Evolutionary conservation across 768 basidiomycete species (phyloP).

Genomic region (Cystobasidium tubakii): DNA sequence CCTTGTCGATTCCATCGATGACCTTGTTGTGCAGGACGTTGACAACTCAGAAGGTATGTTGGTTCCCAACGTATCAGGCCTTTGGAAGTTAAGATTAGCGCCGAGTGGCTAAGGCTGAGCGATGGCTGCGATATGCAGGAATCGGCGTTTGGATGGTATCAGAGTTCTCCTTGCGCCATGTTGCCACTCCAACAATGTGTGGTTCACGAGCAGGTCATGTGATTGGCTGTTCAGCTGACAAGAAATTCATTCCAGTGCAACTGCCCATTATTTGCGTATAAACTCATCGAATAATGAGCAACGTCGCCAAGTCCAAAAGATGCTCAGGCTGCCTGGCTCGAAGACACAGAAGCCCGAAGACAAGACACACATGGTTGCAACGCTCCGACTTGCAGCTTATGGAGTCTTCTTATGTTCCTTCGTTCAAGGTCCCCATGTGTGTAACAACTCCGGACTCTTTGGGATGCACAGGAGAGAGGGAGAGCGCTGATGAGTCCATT

Average conservation of each 20-base stretch:
- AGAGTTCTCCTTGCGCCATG: conserved; percentile 48
- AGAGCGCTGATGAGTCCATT: too few species aligned
- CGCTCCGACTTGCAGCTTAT: conserved; percentile 46
- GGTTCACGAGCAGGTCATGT: too few species aligned
- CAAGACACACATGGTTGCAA: conserved; percentile 44
- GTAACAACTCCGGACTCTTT: conserved; percentile 8
- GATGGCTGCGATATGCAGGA: conserved; percentile 28
- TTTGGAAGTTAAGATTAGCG: too few species aligned
- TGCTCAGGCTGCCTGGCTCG: conserved; percentile 45
- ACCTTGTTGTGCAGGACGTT: conserved; percentile 50
- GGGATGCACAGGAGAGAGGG: too few species aligned
- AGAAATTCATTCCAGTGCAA: conserved; percentile 33
- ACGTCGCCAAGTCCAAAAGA: conserved; percentile 45
- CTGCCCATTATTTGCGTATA: conserved; percentile 49
- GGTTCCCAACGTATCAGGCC: not conserved
- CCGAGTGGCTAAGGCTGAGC: too few species aligned
- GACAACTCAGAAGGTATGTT: conserved; percentile 46
- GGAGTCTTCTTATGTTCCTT: conserved; percentile 48
- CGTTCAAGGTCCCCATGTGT: conserved; percentile 48
- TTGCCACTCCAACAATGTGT: conserved; percentile 48
- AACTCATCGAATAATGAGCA: conserved; percentile 47
- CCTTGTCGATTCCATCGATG: conserved; percentile 49
- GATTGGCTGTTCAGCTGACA: too few species aligned
- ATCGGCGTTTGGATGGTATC: conserved; percentile 48
- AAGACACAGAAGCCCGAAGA: conserved; percentile 32